phyloP scores from a whole-genome alignment of 1,284 basidiomycete species.

The Neonothopanus nambi region DNA sequence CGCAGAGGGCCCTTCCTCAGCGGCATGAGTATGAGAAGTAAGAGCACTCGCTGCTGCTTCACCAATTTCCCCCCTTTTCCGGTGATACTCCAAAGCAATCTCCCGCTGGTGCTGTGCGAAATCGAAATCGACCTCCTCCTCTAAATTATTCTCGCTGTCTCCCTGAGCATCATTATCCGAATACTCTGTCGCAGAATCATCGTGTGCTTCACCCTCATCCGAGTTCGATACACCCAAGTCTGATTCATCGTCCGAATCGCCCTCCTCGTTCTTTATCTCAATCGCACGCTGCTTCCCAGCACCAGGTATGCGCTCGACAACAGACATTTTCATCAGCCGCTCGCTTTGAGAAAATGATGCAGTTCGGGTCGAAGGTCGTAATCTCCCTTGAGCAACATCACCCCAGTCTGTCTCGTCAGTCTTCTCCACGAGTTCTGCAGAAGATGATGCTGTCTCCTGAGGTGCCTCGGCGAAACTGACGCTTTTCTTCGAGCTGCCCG shows the following conservation, averaged over 20 bases:
- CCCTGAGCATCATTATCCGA: slow-evolving; percentile 26
- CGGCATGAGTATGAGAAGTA: slow-evolving; percentile 44
- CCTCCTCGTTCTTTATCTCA: slow-evolving; percentile 27
- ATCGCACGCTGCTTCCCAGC: slow-evolving; percentile 21
- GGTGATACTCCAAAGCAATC: slow-evolving; percentile 69
- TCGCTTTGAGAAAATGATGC: slow-evolving; percentile 34
- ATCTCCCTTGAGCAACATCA: slow-evolving; percentile 51
- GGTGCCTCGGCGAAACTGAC: slow-evolving; percentile 61
- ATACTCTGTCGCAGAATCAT: slow-evolving; percentile 28
- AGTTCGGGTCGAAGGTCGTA: slow-evolving; percentile 40
- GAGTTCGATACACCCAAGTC: slow-evolving; percentile 23
- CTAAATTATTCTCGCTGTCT: slow-evolving; percentile 37
- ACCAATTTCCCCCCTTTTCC: slow-evolving; percentile 57
- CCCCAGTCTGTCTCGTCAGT: slow-evolving; percentile 54
- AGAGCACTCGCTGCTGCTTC: slow-evolving; percentile 51
- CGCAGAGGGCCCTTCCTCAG: slow-evolving; percentile 26
- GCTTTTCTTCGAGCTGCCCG: slow-evolving; percentile 47
- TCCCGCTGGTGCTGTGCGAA: slow-evolving; percentile 68
- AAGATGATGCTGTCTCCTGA: slow-evolving; percentile 18
- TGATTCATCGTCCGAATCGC: slow-evolving; percentile 55
- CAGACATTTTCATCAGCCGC: slow-evolving; percentile 63
- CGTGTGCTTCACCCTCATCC: slow-evolving; percentile 16
- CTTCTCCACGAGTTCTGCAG: slow-evolving; percentile 15
- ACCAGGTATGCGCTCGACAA: slow-evolving; percentile 59
- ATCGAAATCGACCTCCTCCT: slow-evolving; percentile 57